Evolutionary conservation across 2,329 filamentous ascomycete species (phyloP).

Genomic region (Xylaria sp.): DNA sequence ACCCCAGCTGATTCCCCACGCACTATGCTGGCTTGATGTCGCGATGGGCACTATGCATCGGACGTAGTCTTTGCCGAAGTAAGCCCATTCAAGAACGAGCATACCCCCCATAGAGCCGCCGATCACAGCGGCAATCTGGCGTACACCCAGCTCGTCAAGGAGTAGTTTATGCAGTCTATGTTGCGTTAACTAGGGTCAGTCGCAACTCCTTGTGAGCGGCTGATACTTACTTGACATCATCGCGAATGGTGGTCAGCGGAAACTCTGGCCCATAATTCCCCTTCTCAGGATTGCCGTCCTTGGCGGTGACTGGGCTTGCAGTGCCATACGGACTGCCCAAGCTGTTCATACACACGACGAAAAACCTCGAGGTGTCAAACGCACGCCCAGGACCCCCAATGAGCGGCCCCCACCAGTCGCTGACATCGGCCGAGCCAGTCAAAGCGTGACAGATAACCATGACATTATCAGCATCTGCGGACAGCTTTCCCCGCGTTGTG

Average conservation of each 20-base stretch:
- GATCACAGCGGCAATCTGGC: constrained; percentile 77
- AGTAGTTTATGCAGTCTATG: constrained; percentile 76
- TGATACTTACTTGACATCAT: constrained; percentile 83
- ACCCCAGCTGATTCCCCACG: constrained; percentile 91
- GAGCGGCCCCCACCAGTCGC: constrained; percentile 87
- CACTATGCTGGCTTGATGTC: constrained; percentile 82
- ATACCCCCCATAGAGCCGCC: constrained; percentile 88
- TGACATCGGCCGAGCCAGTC: constrained; percentile 83
- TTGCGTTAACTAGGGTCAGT: constrained; percentile 30
- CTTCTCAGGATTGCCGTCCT: constrained; percentile 75
- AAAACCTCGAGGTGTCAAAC: constrained; percentile 83
- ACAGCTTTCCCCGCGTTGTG: constrained; percentile 67
- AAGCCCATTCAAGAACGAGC: constrained; percentile 91
- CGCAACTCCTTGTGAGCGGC: background rate
- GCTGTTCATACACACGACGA: constrained; percentile 85
- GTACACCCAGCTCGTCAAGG: constrained; percentile 79
- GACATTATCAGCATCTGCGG: constrained; percentile 65
- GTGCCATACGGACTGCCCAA: constrained; percentile 85
- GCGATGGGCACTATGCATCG: constrained; percentile 81
- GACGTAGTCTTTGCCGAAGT: constrained; percentile 86
- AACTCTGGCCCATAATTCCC: constrained; percentile 94
- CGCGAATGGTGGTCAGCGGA: constrained; percentile 89
- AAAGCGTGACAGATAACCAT: constrained; percentile 84
- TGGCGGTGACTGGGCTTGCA: constrained; percentile 86
- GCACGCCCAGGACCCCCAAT: constrained; percentile 78